Evolutionary conservation across 208 protist species (phyloP), one percentile per base, ranked within the genome.

Genomic region (Wallacemonas sp.): DNA sequence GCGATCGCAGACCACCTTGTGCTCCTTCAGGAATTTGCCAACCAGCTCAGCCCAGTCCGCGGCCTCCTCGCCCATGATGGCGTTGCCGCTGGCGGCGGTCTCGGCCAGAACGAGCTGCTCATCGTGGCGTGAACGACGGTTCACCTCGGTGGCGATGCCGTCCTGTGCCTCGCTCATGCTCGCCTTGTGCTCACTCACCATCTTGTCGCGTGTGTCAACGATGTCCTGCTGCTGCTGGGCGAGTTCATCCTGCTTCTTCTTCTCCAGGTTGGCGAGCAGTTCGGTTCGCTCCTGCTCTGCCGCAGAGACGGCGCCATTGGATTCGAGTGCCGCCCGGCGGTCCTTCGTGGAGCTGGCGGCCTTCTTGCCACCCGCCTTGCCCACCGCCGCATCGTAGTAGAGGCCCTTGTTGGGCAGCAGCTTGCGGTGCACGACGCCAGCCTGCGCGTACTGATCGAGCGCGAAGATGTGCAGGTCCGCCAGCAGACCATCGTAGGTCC

Each of bases 391-490:
- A 55, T 87, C 76, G 64, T 91, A 95, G 72, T 76, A 91, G 44
- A 92, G 54, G 16, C 80, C 76, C 27, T 74, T 48, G 54, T 92
- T 78, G 64, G 81, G 78, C 24, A 47, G 33, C 44, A 79, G 34
- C 41, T 61, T 68, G 12, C 83, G 80, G 19, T 80, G 85, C 38
- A 92, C 87, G 27, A 90, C 65, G 26, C 65, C 76, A 44, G 76
- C 47, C 52, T 72, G 65, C 11, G 85, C 63, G 54, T 77, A 19
- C 30, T 68, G 41, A 41, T 93, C 81, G 9, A 68, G 41, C 17
- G 70, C 68, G 57, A 90, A 93, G 64, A 96, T 87, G 69, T 79
- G 83, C 34, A 96, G 39, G 48, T 96, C 90, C 1, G 85, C 73
- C n/a, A 79, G 33, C n/a, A 96, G 56, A 26, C 65, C 65, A 52